These are phyloP conservation scores for Xylaria flabelliformis DNA, from an alignment of 495 filamentous ascomycete genomes.

Conservation along the genomic window DNA sequence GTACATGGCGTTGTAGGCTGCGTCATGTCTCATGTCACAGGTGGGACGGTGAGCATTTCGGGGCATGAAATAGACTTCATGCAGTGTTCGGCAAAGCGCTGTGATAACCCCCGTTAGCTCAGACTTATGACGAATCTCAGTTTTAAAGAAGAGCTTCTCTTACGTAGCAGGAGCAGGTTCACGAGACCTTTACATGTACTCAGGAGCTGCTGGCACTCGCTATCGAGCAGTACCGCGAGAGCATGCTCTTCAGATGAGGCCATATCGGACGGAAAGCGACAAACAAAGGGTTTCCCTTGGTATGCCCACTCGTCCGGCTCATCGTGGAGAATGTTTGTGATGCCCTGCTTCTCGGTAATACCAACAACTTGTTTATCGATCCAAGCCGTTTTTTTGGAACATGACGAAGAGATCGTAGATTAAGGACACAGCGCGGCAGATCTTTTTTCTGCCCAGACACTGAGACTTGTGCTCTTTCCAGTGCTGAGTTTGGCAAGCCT, in stretches of 20 bases:
- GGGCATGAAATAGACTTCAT: slow-evolving; percentile 3
- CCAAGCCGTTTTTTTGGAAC: slow-evolving; percentile 18
- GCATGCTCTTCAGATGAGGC: slow-evolving; percentile 15
- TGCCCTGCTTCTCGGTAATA: slow-evolving; percentile 8
- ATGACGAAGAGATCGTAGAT: slow-evolving; percentile 8
- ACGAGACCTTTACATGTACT: slow-evolving; percentile 1
- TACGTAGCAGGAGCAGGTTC: slow-evolving; percentile 1
- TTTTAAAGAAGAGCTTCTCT: neutral
- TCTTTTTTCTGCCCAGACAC: slow-evolving; percentile 1
- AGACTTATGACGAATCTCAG: neutral
- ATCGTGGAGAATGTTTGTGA: neutral
- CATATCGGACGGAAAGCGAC: neutral
- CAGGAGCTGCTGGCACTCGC: neutral
- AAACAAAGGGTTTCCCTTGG: slow-evolving; percentile 5
- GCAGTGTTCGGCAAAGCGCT: slow-evolving; percentile 6
- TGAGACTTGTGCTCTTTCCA: slow-evolving; percentile 12
- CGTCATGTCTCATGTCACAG: neutral
- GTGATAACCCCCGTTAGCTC: neutral
- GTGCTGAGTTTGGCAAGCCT: slow-evolving; percentile 11
- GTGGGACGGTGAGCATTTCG: slow-evolving; percentile 18
- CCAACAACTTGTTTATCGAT: neutral
- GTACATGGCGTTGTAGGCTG: neutral
- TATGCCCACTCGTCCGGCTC: neutral
- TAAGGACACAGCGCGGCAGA: neutral
- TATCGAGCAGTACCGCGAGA: neutral